phyloP scores from a whole-genome alignment of 768 basidiomycete genomes.

The Termitomyces sp. region DNA sequence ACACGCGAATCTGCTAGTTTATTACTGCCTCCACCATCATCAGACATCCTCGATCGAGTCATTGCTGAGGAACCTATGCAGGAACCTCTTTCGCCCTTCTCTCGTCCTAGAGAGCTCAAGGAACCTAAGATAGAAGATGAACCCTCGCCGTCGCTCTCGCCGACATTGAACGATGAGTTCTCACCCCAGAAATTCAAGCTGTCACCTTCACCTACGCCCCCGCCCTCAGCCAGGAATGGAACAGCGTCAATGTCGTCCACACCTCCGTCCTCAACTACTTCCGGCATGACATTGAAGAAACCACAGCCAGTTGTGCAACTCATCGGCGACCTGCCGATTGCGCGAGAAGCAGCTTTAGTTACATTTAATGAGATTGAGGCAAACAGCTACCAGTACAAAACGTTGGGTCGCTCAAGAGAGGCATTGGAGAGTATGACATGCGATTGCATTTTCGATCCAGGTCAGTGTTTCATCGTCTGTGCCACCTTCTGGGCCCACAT shows the following conservation, averaged over 20 bases:
- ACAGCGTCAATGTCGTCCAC: slow-evolving; percentile 33
- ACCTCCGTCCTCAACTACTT: slow-evolving; percentile 27
- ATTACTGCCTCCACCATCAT: slow-evolving; percentile 19
- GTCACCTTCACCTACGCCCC: slow-evolving; percentile 30
- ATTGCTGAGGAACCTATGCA: slow-evolving; percentile 21
- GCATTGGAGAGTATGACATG: slow-evolving; percentile 91
- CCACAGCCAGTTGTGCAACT: slow-evolving; percentile 48
- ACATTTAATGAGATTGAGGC: slow-evolving; percentile 68
- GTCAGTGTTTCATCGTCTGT: slow-evolving; percentile 46
- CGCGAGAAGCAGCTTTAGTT: slow-evolving; percentile 63
- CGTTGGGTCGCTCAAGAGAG: slow-evolving; percentile 84
- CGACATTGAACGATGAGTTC: slow-evolving; percentile 28
- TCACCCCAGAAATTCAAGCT: slow-evolving; percentile 28
- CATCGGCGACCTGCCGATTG: slow-evolving; percentile 75
- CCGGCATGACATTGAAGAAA: slow-evolving; percentile 28
- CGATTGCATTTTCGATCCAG: slow-evolving; percentile 81
- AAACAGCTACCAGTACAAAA: slow-evolving; percentile 86
- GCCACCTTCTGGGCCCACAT: background rate
- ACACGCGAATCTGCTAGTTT: slow-evolving; percentile 11
- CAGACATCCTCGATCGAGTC: slow-evolving; percentile 14
- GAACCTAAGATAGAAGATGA: slow-evolving; percentile 23
- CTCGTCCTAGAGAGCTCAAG: slow-evolving; percentile 26
- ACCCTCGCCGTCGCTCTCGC: slow-evolving; percentile 29
- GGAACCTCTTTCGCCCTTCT: slow-evolving; percentile 18
- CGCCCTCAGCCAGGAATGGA: slow-evolving; percentile 25